phyloP scores from a whole-genome alignment of 495 filamentous ascomycete species.

The Jackrogersella minutella region DNA sequence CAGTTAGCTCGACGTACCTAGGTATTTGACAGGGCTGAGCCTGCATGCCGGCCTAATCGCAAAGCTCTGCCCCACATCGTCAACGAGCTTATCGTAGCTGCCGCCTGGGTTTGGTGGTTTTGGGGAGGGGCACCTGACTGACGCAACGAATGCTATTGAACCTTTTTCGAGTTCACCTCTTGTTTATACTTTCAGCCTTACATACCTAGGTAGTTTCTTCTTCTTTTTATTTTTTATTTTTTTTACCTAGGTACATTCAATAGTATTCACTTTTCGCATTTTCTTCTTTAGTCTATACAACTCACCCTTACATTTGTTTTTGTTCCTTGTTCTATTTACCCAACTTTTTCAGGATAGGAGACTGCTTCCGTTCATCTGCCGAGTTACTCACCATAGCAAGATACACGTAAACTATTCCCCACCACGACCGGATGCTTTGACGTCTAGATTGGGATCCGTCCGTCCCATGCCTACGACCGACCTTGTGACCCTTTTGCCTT shows the following conservation, averaged over 20 bases:
- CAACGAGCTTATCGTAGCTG: constrained; percentile 23
- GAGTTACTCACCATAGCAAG: background rate
- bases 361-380: background rate
- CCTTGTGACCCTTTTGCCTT: constrained; percentile 14
- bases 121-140: constrained; percentile 31
- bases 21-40: constrained; percentile 26
- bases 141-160: constrained; percentile 14
- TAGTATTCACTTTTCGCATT: background rate
- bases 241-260: too few species aligned
- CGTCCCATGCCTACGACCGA: constrained; percentile 1
- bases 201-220: background rate
- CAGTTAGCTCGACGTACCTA: background rate
- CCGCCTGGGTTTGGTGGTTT: background rate
- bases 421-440: constrained; percentile 11
- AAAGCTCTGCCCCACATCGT: constrained; percentile 25
- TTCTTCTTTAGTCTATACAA: background rate
- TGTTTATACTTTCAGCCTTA: constrained; percentile 7
- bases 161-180: background rate
- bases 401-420: background rate
- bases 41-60: constrained; percentile 14
- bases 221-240: background rate
- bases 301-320: background rate
- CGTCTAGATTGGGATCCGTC: background rate
- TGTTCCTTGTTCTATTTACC: background rate
- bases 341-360: background rate